Evolutionary conservation across 129 eudicot genomes (phyloP), one percentile per base, ranked within the genome.

Genomic region (Sambucus nigra): DNA sequence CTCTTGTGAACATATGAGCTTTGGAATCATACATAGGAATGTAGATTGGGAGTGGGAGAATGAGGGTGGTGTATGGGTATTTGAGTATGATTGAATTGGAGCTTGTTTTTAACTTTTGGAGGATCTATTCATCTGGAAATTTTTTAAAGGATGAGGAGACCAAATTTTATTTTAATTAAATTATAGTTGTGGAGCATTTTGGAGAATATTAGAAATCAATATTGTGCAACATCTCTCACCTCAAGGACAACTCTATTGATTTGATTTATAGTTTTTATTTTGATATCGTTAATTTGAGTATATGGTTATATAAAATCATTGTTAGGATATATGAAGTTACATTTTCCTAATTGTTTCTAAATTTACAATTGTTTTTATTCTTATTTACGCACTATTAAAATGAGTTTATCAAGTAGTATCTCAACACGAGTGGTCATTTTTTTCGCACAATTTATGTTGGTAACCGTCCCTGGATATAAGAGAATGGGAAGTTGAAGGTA

Each of bases 381-480:
- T 41, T 51, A 16, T 60, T 7, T 20, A 14, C 69, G 79, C 83
- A 80, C 86, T 49, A 29, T 51, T 32, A 60, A 26, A 52, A 62
- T 61, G 21, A 12, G 51, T 31, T 40, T 40, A 44, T 53, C 44
- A 68, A 55, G 19, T 51, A 40, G 31, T 59, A 21, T 52, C 16
- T 35, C 50, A 82, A 68, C 57, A 91, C 86, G 99, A 91, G 99
- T 72, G 76, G 91, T 53, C 99, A 94, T 7, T 86, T 73, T 60
- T 91, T 95, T n/a, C 89, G 95, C 51, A 85, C 78, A 48, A 91
- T 91, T 55, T 91, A 91, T 71, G 99, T 91, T 69, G 99, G 99
- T n/a, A 91, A 91, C 84, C 77, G 86, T 54, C 99, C 29, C 49
- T 81, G 63, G 95, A 91, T 67, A 76, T 91, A 2, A 91, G 67